Percentiles rank a stretch among this genome's conserved stretches.
Evolutionary conservation across 371 early-diverging fungal genomes (phyloP).

Genomic region (Aphelidium insulamus): DNA sequence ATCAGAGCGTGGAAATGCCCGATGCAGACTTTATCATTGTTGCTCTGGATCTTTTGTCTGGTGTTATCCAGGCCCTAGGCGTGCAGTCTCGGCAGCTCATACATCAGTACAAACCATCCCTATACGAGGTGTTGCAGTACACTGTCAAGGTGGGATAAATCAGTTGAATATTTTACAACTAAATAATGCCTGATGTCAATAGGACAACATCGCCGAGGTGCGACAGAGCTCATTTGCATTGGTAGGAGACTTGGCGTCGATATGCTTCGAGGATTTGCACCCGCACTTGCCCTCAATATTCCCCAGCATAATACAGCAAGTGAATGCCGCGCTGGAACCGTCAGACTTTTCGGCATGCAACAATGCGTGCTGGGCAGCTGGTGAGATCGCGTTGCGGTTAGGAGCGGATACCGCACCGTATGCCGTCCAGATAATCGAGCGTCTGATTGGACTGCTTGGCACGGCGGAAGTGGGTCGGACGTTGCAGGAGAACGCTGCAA

Average conservation of each 20-base stretch:
- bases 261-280: conserved; percentile 39
- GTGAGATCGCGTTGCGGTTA: conserved; percentile 59
- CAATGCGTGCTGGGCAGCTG: conserved; percentile 87
- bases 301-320: conserved; percentile 46
- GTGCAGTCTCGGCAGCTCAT: too few species aligned
- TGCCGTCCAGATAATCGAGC: conserved; percentile 49
- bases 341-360: conserved; percentile 43
- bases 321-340: conserved; percentile 25
- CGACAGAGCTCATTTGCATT: conserved; percentile 79
- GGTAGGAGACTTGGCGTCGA: conserved; percentile 64
- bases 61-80: conserved; percentile 73
- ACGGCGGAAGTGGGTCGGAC: conserved; percentile 37
- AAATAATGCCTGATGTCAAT: conserved; percentile 1
- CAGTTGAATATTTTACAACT: too few species aligned
- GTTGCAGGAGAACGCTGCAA: conserved; percentile 76
- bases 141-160: too few species aligned
- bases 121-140: too few species aligned
- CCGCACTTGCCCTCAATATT: conserved; percentile 46
- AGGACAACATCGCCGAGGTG: conserved; percentile 58
- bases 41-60: conserved; percentile 75
- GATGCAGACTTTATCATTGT: conserved; percentile 88
- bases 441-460: conserved; percentile 51
- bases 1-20: conserved; percentile 39
- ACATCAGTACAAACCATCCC: too few species aligned
- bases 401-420: conserved; percentile 39